Conservation (phyloP, 169 alveolate genomes). For the Amoebophrya sp. region DNA sequence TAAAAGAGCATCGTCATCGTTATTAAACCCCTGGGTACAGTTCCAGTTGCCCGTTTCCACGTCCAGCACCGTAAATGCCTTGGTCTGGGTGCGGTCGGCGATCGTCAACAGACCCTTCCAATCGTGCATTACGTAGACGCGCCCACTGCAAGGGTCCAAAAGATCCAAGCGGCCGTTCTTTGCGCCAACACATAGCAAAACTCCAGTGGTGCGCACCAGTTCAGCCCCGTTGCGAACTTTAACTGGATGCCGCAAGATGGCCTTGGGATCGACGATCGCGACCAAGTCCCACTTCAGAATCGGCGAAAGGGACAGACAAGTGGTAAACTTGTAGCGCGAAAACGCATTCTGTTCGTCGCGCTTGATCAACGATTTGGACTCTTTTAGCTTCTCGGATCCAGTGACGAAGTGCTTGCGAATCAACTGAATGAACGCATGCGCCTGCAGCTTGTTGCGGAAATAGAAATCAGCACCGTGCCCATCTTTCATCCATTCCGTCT, state of each 20-base stretch:
- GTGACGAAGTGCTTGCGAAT: not conserved
- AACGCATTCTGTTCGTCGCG: constrained; percentile 1
- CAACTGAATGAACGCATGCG: not conserved
- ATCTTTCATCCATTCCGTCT: not conserved
- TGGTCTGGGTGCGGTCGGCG: not conserved
- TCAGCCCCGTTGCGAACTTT: not conserved
- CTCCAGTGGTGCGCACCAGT: not conserved
- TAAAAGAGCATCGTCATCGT: not conserved
- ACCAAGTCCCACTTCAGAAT: constrained; percentile 20
- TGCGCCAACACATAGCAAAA: not conserved
- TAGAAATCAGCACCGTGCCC: not conserved
- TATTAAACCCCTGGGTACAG: not conserved
- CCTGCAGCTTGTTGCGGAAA: not conserved
- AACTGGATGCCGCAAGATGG: not conserved
- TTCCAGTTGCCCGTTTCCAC: not conserved
- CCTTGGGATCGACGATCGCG: not conserved
- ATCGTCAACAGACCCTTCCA: not conserved
- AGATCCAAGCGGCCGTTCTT: not conserved
- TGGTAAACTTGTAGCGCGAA: not conserved
- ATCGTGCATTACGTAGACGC: not conserved
- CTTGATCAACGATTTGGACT: not conserved
- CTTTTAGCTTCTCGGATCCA: not conserved
- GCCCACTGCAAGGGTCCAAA: not conserved
- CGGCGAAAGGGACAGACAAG: not conserved
- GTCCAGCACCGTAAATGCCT: not conserved